Evolutionary conservation across 208 protist genomes (phyloP), one percentile per base, ranked within the genome.

Genomic region (Acanthamoeba lenticulata): DNA sequence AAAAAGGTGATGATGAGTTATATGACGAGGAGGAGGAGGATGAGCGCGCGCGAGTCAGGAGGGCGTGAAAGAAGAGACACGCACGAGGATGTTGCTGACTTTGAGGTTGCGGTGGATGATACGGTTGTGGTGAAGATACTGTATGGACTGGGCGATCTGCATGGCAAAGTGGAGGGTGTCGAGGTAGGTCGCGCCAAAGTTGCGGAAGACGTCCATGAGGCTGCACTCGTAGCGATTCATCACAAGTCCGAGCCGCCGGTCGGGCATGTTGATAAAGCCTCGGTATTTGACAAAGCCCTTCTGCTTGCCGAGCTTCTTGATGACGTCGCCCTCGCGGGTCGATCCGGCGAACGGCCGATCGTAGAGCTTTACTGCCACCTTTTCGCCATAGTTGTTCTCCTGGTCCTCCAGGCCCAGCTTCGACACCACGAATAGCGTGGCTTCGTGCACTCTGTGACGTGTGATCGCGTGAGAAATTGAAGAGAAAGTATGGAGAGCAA

Each of bases 1-100:
- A n/a, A 67, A n/a, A 67, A 5, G 57, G n/a, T 7, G 57, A 67
- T 34, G 57, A n/a, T 34, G 13, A 21, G 5, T 29, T 21, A 67
- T 67, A 34, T 34, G 24, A 32, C 13, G 57, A n/a, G 24, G 57
- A 32, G 57, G 15, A 7, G 7, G 24, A 67, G 67, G 13, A 44
- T 79, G 67, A 17, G 67, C 5, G 11, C 19, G 52, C 17, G 52
- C n/a, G 55, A 0, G 55, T 62, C 24, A 7, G 55, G 55, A 32
- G 55, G 3, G 52, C 27, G 52, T 57, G 52, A n/a, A 21, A 3
- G 52, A 19, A n/a, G 27, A 32, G 5, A 7, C 4, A 29, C 36
- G 86, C 72, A 92, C 86, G 9, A 92, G 86, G 21, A 92, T 92
- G 36, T 92, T 92, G 55, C 29, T 77, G 60, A 74, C n/a, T 92